phyloP scores from a whole-genome alignment of 2,329 filamentous ascomycete species.

The Conoideocrella luteorostrata region DNA sequence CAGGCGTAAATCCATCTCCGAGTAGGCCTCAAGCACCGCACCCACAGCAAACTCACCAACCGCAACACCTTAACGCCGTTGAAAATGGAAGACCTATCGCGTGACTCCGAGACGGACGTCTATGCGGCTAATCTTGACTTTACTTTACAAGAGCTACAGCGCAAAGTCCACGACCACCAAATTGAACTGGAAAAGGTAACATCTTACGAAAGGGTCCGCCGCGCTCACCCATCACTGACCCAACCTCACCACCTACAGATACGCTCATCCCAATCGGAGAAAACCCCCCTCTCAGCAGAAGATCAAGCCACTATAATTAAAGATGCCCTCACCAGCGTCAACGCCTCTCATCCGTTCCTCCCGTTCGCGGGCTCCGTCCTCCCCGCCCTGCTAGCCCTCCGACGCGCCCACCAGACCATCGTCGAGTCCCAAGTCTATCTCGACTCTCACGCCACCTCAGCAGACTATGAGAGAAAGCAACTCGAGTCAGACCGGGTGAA shows the following conservation, averaged over 20 bases:
- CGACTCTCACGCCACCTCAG: slow-evolving; percentile 32
- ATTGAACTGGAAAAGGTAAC: slow-evolving; percentile 40
- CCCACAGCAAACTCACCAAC: background rate
- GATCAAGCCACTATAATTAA: slow-evolving; percentile 43
- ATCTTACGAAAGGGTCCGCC: background rate
- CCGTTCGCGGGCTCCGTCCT: slow-evolving; percentile 62
- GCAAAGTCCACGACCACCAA: slow-evolving; percentile 48
- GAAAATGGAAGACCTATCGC: slow-evolving; percentile 20
- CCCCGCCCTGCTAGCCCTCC: slow-evolving; percentile 64
- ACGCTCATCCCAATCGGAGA: slow-evolving; percentile 17
- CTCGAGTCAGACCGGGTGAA: slow-evolving; percentile 45
- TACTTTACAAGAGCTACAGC: slow-evolving; percentile 62
- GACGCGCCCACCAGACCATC: slow-evolving; percentile 58
- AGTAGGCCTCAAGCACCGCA: too few relatives aligned
- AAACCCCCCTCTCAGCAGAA: slow-evolving; percentile 19
- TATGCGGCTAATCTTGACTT: slow-evolving; percentile 51
- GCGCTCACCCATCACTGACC: background rate
- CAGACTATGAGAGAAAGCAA: slow-evolving; percentile 37
- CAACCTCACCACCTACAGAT: slow-evolving; percentile 16
- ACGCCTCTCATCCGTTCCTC: slow-evolving; percentile 56
- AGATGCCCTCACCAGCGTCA: slow-evolving; percentile 58
- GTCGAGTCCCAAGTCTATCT: slow-evolving; percentile 58
- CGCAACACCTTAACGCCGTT: background rate
- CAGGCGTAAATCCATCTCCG: too few relatives aligned
- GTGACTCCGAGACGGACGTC: slow-evolving; percentile 19